Conservation (phyloP, 225 moss, liverwort and hornwort species). For the Pseudisothecium myosuroides region DNA sequence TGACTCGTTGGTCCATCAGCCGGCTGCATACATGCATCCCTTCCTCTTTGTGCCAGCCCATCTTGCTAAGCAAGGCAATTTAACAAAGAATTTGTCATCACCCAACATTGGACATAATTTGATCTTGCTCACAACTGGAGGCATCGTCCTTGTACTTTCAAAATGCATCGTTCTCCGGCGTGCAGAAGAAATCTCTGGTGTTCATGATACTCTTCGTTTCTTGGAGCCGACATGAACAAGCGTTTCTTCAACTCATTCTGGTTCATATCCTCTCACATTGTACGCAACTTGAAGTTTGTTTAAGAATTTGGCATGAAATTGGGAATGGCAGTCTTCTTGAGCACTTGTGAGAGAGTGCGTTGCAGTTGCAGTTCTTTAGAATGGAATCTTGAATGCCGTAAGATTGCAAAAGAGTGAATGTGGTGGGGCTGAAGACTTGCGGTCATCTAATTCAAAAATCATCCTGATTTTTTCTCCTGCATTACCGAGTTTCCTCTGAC, state of each 20-base stretch:
- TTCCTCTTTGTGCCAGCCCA: not conserved
- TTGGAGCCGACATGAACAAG: not conserved
- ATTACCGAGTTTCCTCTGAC: not conserved
- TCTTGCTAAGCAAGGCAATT: not conserved
- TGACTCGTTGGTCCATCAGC: not conserved
- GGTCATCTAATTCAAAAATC: no score
- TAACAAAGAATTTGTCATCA: not conserved
- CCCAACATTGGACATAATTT: not conserved
- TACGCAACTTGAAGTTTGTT: not conserved
- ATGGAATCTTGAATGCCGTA: not conserved
- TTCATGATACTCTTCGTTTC: not conserved
- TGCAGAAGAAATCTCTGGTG: not conserved
- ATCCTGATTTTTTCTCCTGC: not conserved
- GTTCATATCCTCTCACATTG: not conserved
- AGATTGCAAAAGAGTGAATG: not conserved
- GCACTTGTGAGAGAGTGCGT: not conserved
- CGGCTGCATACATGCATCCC: not conserved
- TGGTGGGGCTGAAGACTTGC: not conserved
- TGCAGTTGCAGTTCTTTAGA: not conserved
- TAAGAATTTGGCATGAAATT: not conserved
- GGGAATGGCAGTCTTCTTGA: not conserved
- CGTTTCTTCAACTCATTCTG: not conserved
- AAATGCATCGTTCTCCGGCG: not conserved
- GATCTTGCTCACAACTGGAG: not conserved
- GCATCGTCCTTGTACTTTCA: not conserved